Conservation (phyloP, 2,329 filamentous ascomycete genomes). For the Camillea tinctor region DNA sequence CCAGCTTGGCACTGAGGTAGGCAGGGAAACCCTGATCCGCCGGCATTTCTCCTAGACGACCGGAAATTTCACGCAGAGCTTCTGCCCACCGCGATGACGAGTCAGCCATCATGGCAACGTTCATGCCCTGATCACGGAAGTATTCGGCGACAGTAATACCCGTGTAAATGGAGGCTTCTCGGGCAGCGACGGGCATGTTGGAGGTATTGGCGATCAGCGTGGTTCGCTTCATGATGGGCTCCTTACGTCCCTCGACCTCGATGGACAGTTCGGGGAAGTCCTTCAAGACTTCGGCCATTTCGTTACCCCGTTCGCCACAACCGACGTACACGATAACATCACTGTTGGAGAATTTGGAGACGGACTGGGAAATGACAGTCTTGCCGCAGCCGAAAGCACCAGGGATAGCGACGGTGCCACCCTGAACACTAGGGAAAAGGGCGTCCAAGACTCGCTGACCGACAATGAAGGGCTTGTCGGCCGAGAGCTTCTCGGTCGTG, state of each 20-base stretch:
- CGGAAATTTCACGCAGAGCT: conserved; percentile 96
- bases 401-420: conserved; percentile 95
- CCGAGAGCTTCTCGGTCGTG: conserved; percentile 85
- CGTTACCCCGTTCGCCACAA: conserved; percentile 88
- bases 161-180: conserved; percentile 98
- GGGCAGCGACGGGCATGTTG: conserved; percentile 98
- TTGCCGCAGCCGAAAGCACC: conserved; percentile 98
- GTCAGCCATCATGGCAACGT: conserved; percentile 99
- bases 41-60: conserved; percentile 98
- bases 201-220: conserved; percentile 98
- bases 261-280: conserved; percentile 99
- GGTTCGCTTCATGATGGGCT: conserved; percentile 99
- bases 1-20: conserved; percentile 93
- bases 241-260: conserved; percentile 87
- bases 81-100: conserved; percentile 98
- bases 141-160: conserved; percentile 94
- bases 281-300: conserved; percentile 99
- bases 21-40: conserved; percentile 99
- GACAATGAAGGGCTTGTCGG: conserved; percentile 89
- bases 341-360: conserved; percentile 99
- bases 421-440: conserved; percentile 93
- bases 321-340: conserved; percentile 99
- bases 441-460: conserved; percentile 95
- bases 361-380: conserved; percentile 97
- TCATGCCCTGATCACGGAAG: conserved; percentile 93